Conservation (phyloP, 2,329 filamentous ascomycete genomes). For the Thyridium curvatum region DNA sequence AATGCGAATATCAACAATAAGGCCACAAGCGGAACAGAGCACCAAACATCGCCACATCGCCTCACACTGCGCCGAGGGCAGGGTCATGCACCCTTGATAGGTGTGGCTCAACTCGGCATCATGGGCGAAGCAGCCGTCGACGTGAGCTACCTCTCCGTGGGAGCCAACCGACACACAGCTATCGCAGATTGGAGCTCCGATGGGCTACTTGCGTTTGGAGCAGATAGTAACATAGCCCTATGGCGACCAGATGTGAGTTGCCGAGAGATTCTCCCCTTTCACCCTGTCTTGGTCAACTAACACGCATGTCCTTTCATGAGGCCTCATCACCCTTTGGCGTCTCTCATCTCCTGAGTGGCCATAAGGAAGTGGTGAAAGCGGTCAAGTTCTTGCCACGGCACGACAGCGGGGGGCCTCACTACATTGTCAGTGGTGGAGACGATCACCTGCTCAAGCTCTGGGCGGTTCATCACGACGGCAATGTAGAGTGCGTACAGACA, state of each 20-base stretch:
- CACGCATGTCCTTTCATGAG: constrained; percentile 17
- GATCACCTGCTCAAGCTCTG: constrained; percentile 76
- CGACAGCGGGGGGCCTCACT: constrained; percentile 36
- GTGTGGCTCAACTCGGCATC: constrained; percentile 13
- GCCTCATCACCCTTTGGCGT: constrained; percentile 48
- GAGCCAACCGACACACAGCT: constrained; percentile 84
- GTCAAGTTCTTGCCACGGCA: constrained; percentile 66
- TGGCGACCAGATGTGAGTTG: constrained; percentile 72
- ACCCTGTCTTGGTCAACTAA: neutral
- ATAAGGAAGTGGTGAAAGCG: constrained; percentile 74
- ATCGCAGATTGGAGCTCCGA: constrained; percentile 80
- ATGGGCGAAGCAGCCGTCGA: constrained; percentile 21
- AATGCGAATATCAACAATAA: too few species aligned
- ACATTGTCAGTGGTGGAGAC: constrained; percentile 74
- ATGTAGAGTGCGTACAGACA: constrained; percentile 41
- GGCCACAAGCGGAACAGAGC: constrained; percentile 5
- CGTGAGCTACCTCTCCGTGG: constrained; percentile 60
- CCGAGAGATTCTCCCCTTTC: constrained; percentile 1
- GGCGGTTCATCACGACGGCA: constrained; percentile 31
- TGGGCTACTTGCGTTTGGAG: constrained; percentile 78
- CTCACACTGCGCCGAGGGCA: too few species aligned
- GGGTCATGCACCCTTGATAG: neutral
- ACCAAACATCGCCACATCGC: too few species aligned
- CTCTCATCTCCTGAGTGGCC: constrained; percentile 62
- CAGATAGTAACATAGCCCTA: constrained; percentile 80